Percentiles rank a stretch among this genome's conserved stretches.
phyloP scores from a whole-genome alignment of 768 basidiomycete species.

The Xerocomellus amylosporus region DNA sequence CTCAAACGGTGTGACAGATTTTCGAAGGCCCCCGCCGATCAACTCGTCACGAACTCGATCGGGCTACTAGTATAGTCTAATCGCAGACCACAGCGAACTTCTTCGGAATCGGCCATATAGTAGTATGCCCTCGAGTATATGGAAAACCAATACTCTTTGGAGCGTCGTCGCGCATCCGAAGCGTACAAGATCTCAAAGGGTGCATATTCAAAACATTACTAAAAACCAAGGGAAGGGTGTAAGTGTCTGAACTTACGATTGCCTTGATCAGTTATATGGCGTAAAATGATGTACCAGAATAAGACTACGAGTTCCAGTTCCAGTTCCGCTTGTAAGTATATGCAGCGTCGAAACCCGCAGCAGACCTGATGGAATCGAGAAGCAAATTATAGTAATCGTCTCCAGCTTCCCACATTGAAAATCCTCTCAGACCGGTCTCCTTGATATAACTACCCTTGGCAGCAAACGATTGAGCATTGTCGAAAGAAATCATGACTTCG shows the following conservation, averaged over 20 bases:
- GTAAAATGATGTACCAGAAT: neutral
- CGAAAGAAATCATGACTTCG: conserved; percentile 62
- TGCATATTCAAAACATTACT: no score
- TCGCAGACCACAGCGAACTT: no score
- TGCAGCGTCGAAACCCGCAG: neutral
- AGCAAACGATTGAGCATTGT: conserved; percentile 55
- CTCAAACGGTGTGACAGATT: no score
- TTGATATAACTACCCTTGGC: conserved; percentile 63
- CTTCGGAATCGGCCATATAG: no score
- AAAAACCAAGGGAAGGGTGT: no score
- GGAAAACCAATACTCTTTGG: neutral
- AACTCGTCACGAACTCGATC: no score
- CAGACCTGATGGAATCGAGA: conserved; percentile 50
- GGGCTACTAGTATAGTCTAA: no score
- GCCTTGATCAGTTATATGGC: neutral
- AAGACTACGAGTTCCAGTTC: neutral
- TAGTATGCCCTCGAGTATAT: no score
- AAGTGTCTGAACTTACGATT: neutral
- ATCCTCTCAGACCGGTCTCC: conserved; percentile 53
- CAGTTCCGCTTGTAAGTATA: neutral
- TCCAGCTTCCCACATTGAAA: conserved; percentile 70
- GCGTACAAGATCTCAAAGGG: neutral
- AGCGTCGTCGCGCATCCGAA: neutral
- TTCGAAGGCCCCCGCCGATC: no score
- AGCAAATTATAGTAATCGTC: conserved; percentile 64